Base-by-base conservation (phyloP, 108 stramenopile genomes). In the Skeletonema costatum region DNA sequence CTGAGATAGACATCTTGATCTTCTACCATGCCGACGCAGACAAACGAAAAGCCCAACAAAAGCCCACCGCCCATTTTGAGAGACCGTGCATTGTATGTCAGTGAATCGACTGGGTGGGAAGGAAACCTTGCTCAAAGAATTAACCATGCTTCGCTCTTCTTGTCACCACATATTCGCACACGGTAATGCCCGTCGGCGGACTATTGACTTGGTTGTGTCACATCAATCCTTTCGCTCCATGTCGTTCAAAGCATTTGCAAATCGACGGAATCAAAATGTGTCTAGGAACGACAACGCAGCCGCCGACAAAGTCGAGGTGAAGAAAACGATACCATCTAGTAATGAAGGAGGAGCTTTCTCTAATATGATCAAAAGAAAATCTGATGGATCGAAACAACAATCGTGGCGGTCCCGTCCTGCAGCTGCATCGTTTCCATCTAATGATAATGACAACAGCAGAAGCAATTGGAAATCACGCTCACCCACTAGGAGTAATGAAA, bases 241-340 rank as follows among this genome's bases (percentile, higher is more conserved):
- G 30, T 71, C 70, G 17, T 71, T 71, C 59, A 71, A 71, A 30
- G 70, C 70, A 61, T 71, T 71, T 39, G 60, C 60, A 38, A 59
- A 71, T 56, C 16, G 53, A 35, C 59, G 70, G 17, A 71, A 60
- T 30, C 39, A 60, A 41, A 71, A 60, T 9, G 58, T 2, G 10
- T 12, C 48, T 53, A 12, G 7, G 25, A n/a, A 10, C 53, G 25
- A 25, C 25, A 25, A n/a, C 25, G 6, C 53, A 56, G 19, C 53
- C 8, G 19, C 53, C 0, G 53, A 56, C 53, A 10, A 21, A 5
- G 25, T 10, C 53, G 7, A 29, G 25, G 53, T 10, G 53, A 29
- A 56, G 19, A 25, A 8, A 25, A 16, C 53, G 7, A 56, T 8
- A 1, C 53, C 53, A 56, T 3, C 19, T 9, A 68, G 12, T 2